Evolutionary conservation across 495 filamentous ascomycete genomes (phyloP).

Genomic region (Alectoria sarmentosa): DNA sequence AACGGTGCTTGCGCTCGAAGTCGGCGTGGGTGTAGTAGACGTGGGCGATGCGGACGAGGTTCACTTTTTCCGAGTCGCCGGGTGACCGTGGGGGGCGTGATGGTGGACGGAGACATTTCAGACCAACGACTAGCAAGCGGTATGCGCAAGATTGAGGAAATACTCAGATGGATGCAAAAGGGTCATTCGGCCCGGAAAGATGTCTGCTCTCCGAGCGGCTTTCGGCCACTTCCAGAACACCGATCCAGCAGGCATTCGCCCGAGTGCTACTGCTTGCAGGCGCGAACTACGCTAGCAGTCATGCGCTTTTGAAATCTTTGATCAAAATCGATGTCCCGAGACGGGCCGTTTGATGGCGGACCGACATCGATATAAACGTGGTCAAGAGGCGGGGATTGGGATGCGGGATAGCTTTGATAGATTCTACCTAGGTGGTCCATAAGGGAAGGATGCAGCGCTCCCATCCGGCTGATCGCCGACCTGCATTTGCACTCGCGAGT

Average conservation of each 20-base stretch:
- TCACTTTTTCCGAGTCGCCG: constrained; percentile 34
- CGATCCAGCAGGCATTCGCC: neutral
- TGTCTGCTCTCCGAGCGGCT: neutral
- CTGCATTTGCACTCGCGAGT: too few relatives aligned
- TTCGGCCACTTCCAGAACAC: neutral
- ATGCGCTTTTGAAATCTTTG: neutral
- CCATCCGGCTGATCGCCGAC: too few relatives aligned
- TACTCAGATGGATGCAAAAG: neutral
- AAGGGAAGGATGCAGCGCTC: too few relatives aligned
- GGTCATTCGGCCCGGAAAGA: neutral
- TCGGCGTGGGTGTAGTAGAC: constrained; percentile 51
- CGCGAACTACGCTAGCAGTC: too few relatives aligned
- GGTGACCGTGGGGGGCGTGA: neutral
- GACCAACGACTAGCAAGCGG: neutral
- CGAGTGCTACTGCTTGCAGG: neutral
- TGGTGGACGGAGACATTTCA: neutral
- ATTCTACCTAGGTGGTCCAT: too few relatives aligned
- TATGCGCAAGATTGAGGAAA: neutral
- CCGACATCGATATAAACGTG: too few relatives aligned
- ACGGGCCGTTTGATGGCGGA: too few relatives aligned
- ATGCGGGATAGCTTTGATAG: too few relatives aligned
- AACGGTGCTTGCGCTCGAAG: constrained; percentile 41
- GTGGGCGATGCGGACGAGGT: constrained; percentile 47
- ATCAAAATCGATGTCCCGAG: neutral
- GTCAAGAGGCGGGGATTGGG: too few relatives aligned